Evolutionary conservation across 2,329 filamentous ascomycete species (phyloP).

Genomic region (Cadophora luteo-olivacea): DNA sequence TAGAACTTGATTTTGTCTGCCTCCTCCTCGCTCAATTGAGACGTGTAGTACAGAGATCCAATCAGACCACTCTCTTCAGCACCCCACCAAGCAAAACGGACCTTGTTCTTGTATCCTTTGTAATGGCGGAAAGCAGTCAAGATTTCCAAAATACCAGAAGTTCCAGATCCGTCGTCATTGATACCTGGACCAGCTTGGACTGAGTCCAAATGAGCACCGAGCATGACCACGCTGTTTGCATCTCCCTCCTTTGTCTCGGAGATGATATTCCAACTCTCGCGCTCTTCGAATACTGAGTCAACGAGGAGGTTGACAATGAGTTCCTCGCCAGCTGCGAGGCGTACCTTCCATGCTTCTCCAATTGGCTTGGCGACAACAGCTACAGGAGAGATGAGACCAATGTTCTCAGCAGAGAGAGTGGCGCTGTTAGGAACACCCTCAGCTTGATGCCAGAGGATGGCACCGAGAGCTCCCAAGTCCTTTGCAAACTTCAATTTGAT

Average conservation of each 20-base stretch:
- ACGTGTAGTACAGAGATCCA: conserved; percentile 63
- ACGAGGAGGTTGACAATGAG: conserved; percentile 15
- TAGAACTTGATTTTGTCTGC: conserved; percentile 63
- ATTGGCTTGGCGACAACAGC: conserved; percentile 6
- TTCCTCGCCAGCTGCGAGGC: conserved; percentile 11
- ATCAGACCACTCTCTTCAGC: conserved; percentile 68
- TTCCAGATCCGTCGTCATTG: conserved; percentile 71
- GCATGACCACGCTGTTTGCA: conserved; percentile 61
- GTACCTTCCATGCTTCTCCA: conserved; percentile 13
- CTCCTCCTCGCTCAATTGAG: conserved; percentile 54
- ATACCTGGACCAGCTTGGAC: conserved; percentile 67
- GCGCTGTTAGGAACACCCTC: conserved; percentile 17
- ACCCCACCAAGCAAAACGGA: conserved; percentile 71
- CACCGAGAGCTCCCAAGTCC: conserved; percentile 58
- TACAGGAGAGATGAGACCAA: conserved; percentile 7
- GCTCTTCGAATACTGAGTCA: conserved; percentile 18
- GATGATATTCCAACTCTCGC: conserved; percentile 27
- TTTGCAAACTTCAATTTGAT: conserved; percentile 61
- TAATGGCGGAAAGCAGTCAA: conserved; percentile 55
- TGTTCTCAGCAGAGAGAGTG: conserved; percentile 23
- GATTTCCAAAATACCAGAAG: conserved; percentile 62
- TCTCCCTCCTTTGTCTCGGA: conserved; percentile 65
- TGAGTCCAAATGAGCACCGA: conserved; percentile 67
- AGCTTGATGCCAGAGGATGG: conserved; percentile 49
- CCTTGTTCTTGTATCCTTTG: conserved; percentile 57